A percentile compares a stretch with the other conserved stretches of the same genome.
phyloP scores from a whole-genome alignment of 257 asterid genomes.

The Jaltomata sinuosa region DNA sequence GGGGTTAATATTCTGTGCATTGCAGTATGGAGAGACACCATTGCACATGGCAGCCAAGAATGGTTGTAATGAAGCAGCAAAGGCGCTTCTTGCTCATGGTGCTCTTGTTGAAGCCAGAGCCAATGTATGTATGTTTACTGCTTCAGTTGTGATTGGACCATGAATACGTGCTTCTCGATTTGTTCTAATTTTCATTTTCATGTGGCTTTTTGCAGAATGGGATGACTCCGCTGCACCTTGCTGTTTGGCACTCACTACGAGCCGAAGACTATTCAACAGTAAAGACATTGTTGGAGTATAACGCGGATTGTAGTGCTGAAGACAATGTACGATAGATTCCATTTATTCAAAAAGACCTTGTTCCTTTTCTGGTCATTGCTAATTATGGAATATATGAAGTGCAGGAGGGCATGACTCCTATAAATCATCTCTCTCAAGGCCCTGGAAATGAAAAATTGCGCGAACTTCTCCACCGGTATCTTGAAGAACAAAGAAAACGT shows the following conservation, averaged over 20 bases:
- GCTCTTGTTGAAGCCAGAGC: conserved; percentile 91
- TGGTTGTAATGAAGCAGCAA: conserved; percentile 86
- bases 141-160: background rate
- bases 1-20: conserved; percentile 1
- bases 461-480: conserved; percentile 53
- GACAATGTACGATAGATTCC: conserved; percentile 46
- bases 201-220: conserved; percentile 56
- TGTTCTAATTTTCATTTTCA: background rate
- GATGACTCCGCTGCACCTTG: conserved; percentile 96
- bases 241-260: conserved; percentile 96
- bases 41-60: conserved; percentile 99
- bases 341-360: background rate
- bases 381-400: conserved; percentile 16
- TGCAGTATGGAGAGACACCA: conserved; percentile 96
- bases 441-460: conserved; percentile 66
- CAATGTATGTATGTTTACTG: conserved; percentile 38
- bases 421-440: conserved; percentile 80
- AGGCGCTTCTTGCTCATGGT: conserved; percentile 77
- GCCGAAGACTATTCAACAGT: conserved; percentile 75
- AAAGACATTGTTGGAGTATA: conserved; percentile 65
- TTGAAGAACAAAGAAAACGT: conserved; percentile 68
- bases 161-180: background rate
- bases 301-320: conserved; percentile 87
- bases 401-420: conserved; percentile 94
- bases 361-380: conserved; percentile 22